Percentiles rank a stretch among this genome's conserved stretches.
Evolutionary conservation across 495 filamentous ascomycete genomes (phyloP).

Genomic region (Aeminium ludgeri): DNA sequence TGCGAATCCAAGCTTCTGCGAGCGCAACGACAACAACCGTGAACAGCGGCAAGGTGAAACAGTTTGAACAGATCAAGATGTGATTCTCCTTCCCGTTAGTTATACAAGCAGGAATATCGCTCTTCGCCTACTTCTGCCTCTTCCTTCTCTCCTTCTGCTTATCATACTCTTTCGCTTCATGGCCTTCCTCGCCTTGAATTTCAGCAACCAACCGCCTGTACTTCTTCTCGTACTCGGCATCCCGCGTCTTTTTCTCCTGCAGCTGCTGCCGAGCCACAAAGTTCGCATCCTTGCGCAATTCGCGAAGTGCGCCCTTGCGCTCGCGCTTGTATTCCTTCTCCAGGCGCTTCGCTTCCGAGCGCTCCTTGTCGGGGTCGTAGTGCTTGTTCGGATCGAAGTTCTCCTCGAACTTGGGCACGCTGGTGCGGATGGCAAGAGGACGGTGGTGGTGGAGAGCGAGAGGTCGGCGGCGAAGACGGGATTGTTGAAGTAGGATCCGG

Average conservation of each 20-base stretch:
- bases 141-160: conserved; percentile 55
- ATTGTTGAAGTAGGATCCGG: conserved; percentile 31
- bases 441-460: conserved; percentile 79
- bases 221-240: conserved; percentile 77
- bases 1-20: no score
- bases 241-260: conserved; percentile 77
- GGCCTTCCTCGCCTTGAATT: conserved; percentile 86
- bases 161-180: conserved; percentile 75
- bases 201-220: conserved; percentile 79
- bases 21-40: no score
- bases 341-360: conserved; percentile 63
- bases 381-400: conserved; percentile 83
- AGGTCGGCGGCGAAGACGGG: conserved; percentile 50
- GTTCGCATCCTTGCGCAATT: conserved; percentile 82
- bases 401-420: conserved; percentile 93
- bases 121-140: conserved; percentile 35
- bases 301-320: conserved; percentile 83
- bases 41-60: no score
- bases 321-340: conserved; percentile 85
- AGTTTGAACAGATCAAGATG: no score
- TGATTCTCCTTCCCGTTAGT: no score
- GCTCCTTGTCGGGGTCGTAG: conserved; percentile 84
- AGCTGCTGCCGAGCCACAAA: conserved; percentile 83
- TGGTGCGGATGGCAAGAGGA: conserved; percentile 71
- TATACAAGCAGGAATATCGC: background rate